phyloP scores from a whole-genome alignment of 1,139 yeast species.

The Ogataea hybrid region DNA sequence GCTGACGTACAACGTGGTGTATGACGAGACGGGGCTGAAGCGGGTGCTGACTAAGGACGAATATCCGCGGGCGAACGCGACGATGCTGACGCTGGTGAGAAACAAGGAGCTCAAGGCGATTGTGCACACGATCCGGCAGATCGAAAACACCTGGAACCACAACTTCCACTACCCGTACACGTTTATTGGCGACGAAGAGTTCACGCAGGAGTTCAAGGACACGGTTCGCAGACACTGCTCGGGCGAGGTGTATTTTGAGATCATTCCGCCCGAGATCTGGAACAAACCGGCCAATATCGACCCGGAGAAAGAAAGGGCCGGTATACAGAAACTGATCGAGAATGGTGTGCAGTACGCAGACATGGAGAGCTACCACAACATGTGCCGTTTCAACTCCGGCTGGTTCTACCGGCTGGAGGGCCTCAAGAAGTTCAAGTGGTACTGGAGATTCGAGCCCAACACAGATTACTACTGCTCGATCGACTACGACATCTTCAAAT shows the following conservation, averaged over 20 bases:
- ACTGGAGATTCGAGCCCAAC: slow-evolving; percentile 58
- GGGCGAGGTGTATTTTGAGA: slow-evolving; percentile 38
- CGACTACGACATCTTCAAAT: slow-evolving; percentile 54
- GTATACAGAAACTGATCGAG: slow-evolving; percentile 36
- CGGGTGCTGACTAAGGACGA: slow-evolving; percentile 26
- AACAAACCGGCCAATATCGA: slow-evolving; percentile 46
- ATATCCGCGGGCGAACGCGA: slow-evolving; percentile 50
- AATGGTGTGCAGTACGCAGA: slow-evolving; percentile 47
- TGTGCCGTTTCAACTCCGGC: slow-evolving; percentile 56
- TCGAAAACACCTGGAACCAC: slow-evolving; percentile 47
- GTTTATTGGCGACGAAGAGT: slow-evolving; percentile 46
- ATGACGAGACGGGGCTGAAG: slow-evolving; percentile 26
- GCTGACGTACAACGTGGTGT: slow-evolving; percentile 32
- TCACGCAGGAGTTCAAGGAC: slow-evolving; percentile 44
- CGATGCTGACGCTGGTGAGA: slow-evolving; percentile 49
- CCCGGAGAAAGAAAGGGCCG: slow-evolving; percentile 30
- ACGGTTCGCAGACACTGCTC: slow-evolving; percentile 35
- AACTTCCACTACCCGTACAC: slow-evolving; percentile 56
- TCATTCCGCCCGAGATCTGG: slow-evolving; percentile 43
- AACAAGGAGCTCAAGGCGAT: slow-evolving; percentile 43
- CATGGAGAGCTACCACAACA: slow-evolving; percentile 48
- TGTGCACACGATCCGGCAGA: slow-evolving; percentile 40
- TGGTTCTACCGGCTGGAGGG: slow-evolving; percentile 48
- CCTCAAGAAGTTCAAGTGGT: slow-evolving; percentile 42
- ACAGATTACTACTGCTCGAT: slow-evolving; percentile 47